Base-by-base conservation (phyloP, 768 basidiomycete genomes). In the Hydnum rufescens region DNA sequence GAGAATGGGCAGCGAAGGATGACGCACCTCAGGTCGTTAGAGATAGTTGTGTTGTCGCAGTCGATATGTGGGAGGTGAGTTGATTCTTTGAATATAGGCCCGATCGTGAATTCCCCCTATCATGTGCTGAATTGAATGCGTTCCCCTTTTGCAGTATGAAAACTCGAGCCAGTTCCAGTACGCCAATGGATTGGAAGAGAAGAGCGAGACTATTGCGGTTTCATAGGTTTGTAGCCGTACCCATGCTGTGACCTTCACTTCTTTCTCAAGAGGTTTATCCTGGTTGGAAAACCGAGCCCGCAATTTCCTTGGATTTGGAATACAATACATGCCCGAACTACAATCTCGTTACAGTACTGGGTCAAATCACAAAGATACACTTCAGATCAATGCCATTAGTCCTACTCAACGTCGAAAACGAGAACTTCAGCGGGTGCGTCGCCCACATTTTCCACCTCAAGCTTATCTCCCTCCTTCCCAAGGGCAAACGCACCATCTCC, bases 1-100 rank as follows among this genome's bases (percentile, higher is more conserved):
- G 78, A 58, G 83, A 90, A 63, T 95, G 88, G 80, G 77, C 82
- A 71, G 66, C 64, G 23, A 72, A 79, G 57, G 71, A 74, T 55
- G 85, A 89, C 59, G 78, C 85, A 4, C 90, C 92, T 0, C 69
- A 74, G 13, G 92, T 97, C 22, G 95, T 99, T 2, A 75, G 81
- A 52, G 92, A 99, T 66, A 95, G 90, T 58, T 97, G 95, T 65
- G 78, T 89, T 61, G 80, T 99, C 49, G 95, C 95, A 2, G 74
- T 99, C 51, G 95, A 95, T 64, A 89, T 96, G 87, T 95, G 85
- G 78, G 86, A 89, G 78, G 85, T 83, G 52, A 23, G 76, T 66
- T 19, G 3, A 19, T 30, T n/a, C 25, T 19, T 13, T n/a, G 18
- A 30, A 31, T 2, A n/a, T n/a, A n/a, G n/a, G n/a, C 2, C 23